Evolutionary conservation across 345 rosid species (phyloP).

Genomic region (Cardamine chenopodiifolia): DNA sequence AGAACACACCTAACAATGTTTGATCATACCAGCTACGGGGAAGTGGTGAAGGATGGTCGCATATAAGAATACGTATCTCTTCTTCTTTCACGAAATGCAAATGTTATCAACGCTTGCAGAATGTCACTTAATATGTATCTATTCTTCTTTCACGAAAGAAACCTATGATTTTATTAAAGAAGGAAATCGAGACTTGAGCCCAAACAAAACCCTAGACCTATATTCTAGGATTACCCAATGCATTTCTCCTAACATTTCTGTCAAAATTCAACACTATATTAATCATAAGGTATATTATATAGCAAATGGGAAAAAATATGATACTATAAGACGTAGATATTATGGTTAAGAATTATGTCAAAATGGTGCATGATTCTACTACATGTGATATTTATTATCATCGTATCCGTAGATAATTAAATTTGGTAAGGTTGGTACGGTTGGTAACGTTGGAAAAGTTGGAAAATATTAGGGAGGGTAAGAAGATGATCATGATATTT

Average conservation of each 20-base stretch:
- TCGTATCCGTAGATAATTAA: too few species aligned
- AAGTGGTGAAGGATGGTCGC: conserved; percentile 8
- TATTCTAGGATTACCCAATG: neutral
- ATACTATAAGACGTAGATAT: neutral
- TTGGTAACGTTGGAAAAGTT: too few species aligned
- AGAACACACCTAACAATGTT: conserved; percentile 15
- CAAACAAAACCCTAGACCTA: neutral
- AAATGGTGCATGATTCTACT: too few species aligned
- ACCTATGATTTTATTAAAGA: too few species aligned
- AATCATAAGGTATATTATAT: neutral
- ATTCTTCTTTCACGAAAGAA: neutral
- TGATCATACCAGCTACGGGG: conserved; percentile 16
- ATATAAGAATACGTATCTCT: neutral
- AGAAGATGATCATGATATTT: too few species aligned
- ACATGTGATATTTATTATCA: too few species aligned
- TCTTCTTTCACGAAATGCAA: too few species aligned
- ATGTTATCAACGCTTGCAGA: neutral
- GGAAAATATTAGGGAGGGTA: too few species aligned
- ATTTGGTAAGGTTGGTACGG: too few species aligned
- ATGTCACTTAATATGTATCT: neutral
- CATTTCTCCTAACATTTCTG: neutral
- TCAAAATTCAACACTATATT: neutral
- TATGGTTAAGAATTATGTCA: too few species aligned
- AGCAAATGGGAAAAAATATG: neutral
- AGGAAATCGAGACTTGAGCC: too few species aligned